Conservation (phyloP, 2,329 filamentous ascomycete genomes). For the Helotiales sp. region DNA sequence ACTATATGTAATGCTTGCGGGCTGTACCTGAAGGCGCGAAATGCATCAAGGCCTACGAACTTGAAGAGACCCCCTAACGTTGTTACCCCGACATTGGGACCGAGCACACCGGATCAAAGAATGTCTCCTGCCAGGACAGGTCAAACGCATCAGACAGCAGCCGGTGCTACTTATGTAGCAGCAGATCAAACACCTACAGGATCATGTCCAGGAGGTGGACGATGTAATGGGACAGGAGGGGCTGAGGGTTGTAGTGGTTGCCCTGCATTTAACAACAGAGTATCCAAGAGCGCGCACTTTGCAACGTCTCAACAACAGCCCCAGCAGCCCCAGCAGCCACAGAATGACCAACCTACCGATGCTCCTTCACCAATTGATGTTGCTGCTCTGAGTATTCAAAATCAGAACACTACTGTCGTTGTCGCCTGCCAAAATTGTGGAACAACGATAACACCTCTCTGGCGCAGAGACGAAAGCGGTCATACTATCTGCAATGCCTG, state of each 20-base stretch:
- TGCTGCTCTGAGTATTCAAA: slow-evolving; percentile 45
- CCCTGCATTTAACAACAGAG: slow-evolving; percentile 94
- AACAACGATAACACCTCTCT: slow-evolving; percentile 93
- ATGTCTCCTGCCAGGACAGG: slow-evolving; percentile 35
- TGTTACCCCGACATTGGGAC: slow-evolving; percentile 34
- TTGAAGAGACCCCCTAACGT: slow-evolving; percentile 73
- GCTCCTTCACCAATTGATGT: slow-evolving; percentile 48
- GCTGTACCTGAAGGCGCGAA: slow-evolving; percentile 89
- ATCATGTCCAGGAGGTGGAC: slow-evolving; percentile 93
- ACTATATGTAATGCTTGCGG: slow-evolving; percentile 99
- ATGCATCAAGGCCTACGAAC: slow-evolving; percentile 86
- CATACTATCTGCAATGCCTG: slow-evolving; percentile 99
- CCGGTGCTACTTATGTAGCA: slow-evolving; percentile 70
- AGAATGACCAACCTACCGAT: slow-evolving; percentile 31
- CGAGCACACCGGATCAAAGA: slow-evolving; percentile 28
- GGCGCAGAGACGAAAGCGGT: slow-evolving; percentile 90
- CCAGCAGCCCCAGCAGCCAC: slow-evolving; percentile 25
- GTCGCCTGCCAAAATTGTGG: slow-evolving; percentile 97
- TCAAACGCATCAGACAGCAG: slow-evolving; percentile 37
- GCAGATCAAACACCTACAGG: slow-evolving; percentile 74
- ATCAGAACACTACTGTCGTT: slow-evolving; percentile 58
- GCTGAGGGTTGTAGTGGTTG: slow-evolving; percentile 94
- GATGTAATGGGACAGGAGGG: slow-evolving; percentile 94
- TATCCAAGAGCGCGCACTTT: slow-evolving; percentile 82
- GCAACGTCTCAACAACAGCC: slow-evolving; percentile 44